Percentiles rank a stretch among this genome's conserved stretches.
These are phyloP conservation scores for Microdochium paspali DNA, from an alignment of 2,329 filamentous ascomycete genomes.

Conservation along the genomic window DNA sequence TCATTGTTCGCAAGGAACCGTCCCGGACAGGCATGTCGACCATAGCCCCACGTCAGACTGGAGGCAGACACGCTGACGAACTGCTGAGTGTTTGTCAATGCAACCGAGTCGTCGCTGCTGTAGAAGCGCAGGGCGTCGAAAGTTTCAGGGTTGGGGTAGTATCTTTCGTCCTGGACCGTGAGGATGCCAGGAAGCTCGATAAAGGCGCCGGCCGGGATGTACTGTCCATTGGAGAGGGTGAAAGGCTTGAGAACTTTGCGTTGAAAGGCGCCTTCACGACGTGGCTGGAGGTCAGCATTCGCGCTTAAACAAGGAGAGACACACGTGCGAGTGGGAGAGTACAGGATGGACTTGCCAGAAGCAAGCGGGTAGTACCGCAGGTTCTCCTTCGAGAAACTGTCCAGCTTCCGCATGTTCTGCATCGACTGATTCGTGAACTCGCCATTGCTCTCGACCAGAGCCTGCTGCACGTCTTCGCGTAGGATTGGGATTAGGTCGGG, in stretches of 20 bases:
- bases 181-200: background rate
- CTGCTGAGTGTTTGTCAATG: slow-evolving; percentile 8
- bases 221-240: too few relatives aligned
- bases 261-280: too few relatives aligned
- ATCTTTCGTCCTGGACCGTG: background rate
- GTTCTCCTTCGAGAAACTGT: slow-evolving; percentile 30
- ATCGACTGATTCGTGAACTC: slow-evolving; percentile 21
- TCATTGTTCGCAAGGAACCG: too few relatives aligned
- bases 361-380: slow-evolving; percentile 18
- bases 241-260: too few relatives aligned
- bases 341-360: too few relatives aligned
- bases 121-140: slow-evolving; percentile 4
- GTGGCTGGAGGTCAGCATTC: too few relatives aligned
- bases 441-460: slow-evolving; percentile 6
- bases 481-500: slow-evolving; percentile 1
- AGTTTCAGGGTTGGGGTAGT: background rate
- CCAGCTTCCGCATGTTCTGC: slow-evolving; percentile 24
- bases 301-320: too few relatives aligned
- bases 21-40: slow-evolving; percentile 13
- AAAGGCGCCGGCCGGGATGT: slow-evolving; percentile 13
- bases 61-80: slow-evolving; percentile 11
- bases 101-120: slow-evolving; percentile 6
- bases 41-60: slow-evolving; percentile 16
- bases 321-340: too few relatives aligned
- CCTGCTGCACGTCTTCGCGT: slow-evolving; percentile 2